Percentiles rank a stretch among this genome's conserved stretches.
Conservation (phyloP, 176 grass and related monocot species). For the Alloteropsis semialata region DNA sequence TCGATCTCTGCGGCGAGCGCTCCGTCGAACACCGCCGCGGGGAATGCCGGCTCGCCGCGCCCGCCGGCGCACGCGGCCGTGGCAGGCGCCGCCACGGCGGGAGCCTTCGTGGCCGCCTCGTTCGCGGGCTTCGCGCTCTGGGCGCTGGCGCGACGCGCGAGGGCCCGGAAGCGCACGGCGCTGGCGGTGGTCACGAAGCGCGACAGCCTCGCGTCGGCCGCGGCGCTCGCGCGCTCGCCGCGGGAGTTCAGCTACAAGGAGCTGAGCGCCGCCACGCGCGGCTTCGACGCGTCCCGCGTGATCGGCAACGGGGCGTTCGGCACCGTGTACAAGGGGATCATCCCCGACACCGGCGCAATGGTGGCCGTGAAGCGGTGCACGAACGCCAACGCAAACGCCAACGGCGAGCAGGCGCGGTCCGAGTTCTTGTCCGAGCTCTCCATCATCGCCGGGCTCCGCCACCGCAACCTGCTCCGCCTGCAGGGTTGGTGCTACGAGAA, state of each 20-base stretch:
- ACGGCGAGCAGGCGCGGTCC: constrained; percentile 54
- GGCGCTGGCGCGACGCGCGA: constrained; percentile 45
- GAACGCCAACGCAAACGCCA: background rate
- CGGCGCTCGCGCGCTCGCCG: constrained; percentile 59
- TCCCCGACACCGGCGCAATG: constrained; percentile 87
- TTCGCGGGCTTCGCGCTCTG: constrained; percentile 72
- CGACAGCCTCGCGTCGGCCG: constrained; percentile 49
- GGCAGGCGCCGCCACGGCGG: constrained; percentile 67
- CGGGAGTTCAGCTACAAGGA: constrained; percentile 88
- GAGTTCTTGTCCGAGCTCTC: constrained; percentile 94
- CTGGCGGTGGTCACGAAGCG: constrained; percentile 30
- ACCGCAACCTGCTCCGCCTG: constrained; percentile 86
- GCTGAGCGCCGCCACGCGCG: constrained; percentile 59
- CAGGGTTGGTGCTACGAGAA: constrained; percentile 95
- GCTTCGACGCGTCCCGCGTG: constrained; percentile 66
- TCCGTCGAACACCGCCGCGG: constrained; percentile 1
- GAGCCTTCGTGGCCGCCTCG: constrained; percentile 64
- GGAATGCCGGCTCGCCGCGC: constrained; percentile 2
- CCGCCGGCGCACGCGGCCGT: constrained; percentile 53
- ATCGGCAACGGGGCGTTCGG: constrained; percentile 97
- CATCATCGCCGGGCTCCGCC: constrained; percentile 94
- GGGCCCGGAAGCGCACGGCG: constrained; percentile 20
- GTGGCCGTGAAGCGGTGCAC: constrained; percentile 95
- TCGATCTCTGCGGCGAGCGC: constrained; percentile 30
- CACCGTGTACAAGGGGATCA: constrained; percentile 95